Evolutionary conservation across 2,329 filamentous ascomycete species (phyloP), one percentile per base, ranked within the genome.

Genomic region (Cladobotryum mycophilum): DNA sequence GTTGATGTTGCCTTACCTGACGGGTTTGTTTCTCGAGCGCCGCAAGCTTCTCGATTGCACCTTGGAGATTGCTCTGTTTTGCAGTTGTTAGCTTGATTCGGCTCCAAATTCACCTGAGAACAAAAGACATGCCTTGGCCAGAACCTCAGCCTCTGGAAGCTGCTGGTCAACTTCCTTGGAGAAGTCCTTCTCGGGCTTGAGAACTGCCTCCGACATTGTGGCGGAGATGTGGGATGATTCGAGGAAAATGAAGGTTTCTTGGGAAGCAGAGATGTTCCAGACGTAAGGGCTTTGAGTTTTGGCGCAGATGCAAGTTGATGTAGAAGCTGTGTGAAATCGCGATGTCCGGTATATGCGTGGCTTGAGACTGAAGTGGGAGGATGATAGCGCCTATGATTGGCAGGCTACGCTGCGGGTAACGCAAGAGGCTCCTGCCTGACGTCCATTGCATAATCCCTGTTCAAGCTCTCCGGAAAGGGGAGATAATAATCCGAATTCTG

Each of bases 181-280:
- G 82, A 88, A 96, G 84, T 99, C 93, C 86, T 95, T 96, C 79
- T 99, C 93, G 66, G 92, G 89, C 82, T 95, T 95, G 71, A 93
- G 73, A 65, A 80, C 73, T 71, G 83, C 83, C 73, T 90, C 88
- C 64, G 90, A 87, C 90, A 95, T 95, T 67, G 49, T 67, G 60
- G 53, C 50, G 52, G 41, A 33, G 43, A 45, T 33, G 22, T 36
- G 46, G 17, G 35, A 49, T 40, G 45, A 44, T 35, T 49, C 14
- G 45, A 17, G 25, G 15, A 17, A 30, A 2, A 5, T 12, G 20
- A 22, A 15, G 13, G 36, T 15, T 22, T 20, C 8, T 17, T 12
- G 35, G 12, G 17, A 34, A 13, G 4, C 17, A 22, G 8, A 33
- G 22, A 12, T 14, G 17, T 14, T 22, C 20, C 20, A 33, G 20